Conservation (phyloP, 768 basidiomycete species). For the Hortiboletus campestris region DNA sequence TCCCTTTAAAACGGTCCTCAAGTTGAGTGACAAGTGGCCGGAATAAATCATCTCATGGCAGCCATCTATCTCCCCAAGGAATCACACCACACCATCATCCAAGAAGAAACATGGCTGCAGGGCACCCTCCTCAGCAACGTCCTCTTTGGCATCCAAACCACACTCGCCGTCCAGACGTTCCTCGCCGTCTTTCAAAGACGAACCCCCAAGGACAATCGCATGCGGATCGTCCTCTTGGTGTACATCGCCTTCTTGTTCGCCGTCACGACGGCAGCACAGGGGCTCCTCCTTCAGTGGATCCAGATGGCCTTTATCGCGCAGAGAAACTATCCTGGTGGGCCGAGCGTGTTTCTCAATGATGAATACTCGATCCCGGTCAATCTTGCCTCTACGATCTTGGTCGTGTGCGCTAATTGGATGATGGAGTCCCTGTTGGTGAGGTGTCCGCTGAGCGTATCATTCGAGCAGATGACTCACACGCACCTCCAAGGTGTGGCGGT, state of each 20-base stretch:
- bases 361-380: conserved; percentile 9
- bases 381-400: not conserved
- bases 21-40: no score
- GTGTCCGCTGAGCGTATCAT: not conserved
- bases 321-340: conserved; percentile 31
- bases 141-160: conserved; percentile 13
- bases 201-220: not conserved
- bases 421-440: conserved; percentile 7
- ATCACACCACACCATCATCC: not conserved
- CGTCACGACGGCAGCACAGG: conserved; percentile 17
- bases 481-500: conserved; percentile 41
- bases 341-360: conserved; percentile 16
- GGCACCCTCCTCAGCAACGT: conserved; percentile 7
- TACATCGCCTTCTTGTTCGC: conserved; percentile 3
- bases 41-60: not conserved
- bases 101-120: conserved; percentile 14
- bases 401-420: conserved; percentile 7
- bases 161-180: conserved; percentile 2
- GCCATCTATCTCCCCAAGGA: not conserved
- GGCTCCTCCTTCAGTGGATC: conserved; percentile 13
- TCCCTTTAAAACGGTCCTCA: no score
- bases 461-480: not conserved
- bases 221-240: not conserved
- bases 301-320: conserved; percentile 27
- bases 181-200: not conserved